Base-by-base conservation (phyloP, 208 protist genomes). In the Leishmania turanica region DNA sequence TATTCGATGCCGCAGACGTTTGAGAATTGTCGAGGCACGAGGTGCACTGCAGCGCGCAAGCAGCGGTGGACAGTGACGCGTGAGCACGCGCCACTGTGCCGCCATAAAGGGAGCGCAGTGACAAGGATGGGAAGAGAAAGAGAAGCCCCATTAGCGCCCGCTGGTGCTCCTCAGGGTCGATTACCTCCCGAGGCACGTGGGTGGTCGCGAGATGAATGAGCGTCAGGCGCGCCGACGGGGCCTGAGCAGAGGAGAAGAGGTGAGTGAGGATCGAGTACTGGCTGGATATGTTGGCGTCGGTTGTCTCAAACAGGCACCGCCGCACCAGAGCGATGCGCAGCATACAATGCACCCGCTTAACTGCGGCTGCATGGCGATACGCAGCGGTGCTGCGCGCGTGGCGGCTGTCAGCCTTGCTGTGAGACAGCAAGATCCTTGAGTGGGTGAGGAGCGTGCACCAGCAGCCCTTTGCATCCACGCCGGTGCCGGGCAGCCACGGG, bases 251-350 rank as follows among this genome's bases (percentile, higher is more conserved):
- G 27, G 83, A 70, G 31, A 64, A 31, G 1, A 80, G 75, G 62
- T 78, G 83, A 17, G 83, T 83, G 51, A 80, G 11, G 27, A 87
- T 53, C 27, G 79, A 87, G 49, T 74, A 79, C 65, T 80, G 79
- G 19, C 69, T 88, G 60, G 47, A 62, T 40, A 66, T 54, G 66
- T 80, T 81, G 7, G 31, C 49, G 7, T 66, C 42, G 5, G 73
- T 76, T 11, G 73, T 71, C 6, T 13, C 53, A 58, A 68, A 81
- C 6, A 42, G 64, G 56, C 75, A 84, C 7, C 71, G 75, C 4
- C 82, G 71, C 6, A 58, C 71, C 7, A 85, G 72, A 2, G 69
- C 45, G 1, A 85, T 58, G 17, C 62, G 62, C 47, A 85, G 64
- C 77, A 79, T 45, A n/a, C 54, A 78, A n/a, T 75, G 70, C 58